Evolutionary conservation across 805 yeast species (phyloP), one percentile per base, ranked within the genome.

Genomic region (Candida boidinii): DNA sequence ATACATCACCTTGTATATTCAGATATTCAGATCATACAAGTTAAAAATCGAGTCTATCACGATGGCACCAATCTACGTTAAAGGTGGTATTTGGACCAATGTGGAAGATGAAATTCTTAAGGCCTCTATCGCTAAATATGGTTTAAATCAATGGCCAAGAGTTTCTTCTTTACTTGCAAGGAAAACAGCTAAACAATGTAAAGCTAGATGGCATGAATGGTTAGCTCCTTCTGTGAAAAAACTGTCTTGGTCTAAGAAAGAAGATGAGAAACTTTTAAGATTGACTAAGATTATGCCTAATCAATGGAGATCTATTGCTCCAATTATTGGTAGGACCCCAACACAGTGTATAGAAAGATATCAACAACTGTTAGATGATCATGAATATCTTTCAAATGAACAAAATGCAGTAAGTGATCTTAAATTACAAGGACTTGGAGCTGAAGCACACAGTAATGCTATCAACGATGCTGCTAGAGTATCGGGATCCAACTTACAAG

Each of bases 301-400:
- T 40, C 96, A 88, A 57, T 90, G 98, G 98, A 70, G 94, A 29
- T 76, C 92, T 1, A 83, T 92, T n/a, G 81, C 94, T 1, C 73
- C 83, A 6, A 54, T 78, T 8, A 62, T 88, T 53, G 87, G 88
- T 1, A 63, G 96, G 38, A 84, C 96, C 1, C 90, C 95, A 0
- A 77, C 84, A 11, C 82, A 81, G 38, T 85, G 95, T 55, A 73
- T 85, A 8, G 94, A 86, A 42, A 61, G 96, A 35, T 90, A 86
- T 51, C 94, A 84, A 49, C 67, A 64, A 41, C 61, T 87, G 15
- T 51, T 87, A 13, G 79, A 74, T 31, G 79, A 70, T 31, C 59
- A 49, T 10, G 50, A 48, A 10, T 63, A 54, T 3, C 49, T 43
- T n/a, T 49, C 43, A 4, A 23, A 42, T 2, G 54, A 42, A 8